A percentile compares a stretch with the other conserved stretches of the same genome.
phyloP scores from a whole-genome alignment of 495 filamentous ascomycete species.

The Parmelia sp. region DNA sequence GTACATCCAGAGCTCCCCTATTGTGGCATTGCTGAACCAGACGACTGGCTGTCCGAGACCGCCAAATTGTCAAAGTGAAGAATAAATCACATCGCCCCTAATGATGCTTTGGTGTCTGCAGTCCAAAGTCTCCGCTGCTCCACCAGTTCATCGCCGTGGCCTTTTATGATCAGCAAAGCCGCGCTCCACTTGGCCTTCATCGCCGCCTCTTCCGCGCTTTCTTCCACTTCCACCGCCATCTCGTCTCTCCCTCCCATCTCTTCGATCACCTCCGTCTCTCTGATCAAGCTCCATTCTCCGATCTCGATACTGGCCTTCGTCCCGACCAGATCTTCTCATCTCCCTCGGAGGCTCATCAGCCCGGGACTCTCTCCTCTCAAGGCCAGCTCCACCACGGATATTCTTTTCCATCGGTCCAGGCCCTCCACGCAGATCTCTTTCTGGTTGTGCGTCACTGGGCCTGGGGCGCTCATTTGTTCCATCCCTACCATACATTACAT shows the following conservation, averaged over 20 bases:
- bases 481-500: constrained; percentile 10
- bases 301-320: constrained; percentile 13
- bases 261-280: constrained; percentile 21
- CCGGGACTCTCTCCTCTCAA: constrained; percentile 12
- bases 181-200: constrained; percentile 17
- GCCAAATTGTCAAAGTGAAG: not conserved
- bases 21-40: not conserved
- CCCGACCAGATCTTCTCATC: constrained; percentile 18
- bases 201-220: constrained; percentile 23
- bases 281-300: constrained; percentile 15
- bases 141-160: constrained; percentile 20
- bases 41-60: not conserved
- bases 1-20: not conserved
- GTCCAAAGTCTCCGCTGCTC: not conserved
- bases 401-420: constrained; percentile 9
- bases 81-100: not conserved
- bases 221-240: constrained; percentile 23
- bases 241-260: constrained; percentile 23
- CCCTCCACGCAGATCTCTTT: constrained; percentile 10
- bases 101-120: not conserved
- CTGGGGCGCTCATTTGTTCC: constrained; percentile 19
- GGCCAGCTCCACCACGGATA: constrained; percentile 13
- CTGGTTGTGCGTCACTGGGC: constrained; percentile 4
- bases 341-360: constrained; percentile 14
- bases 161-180: constrained; percentile 25